Evolutionary conservation across 768 basidiomycete species (phyloP), one percentile per base, ranked within the genome.

Genomic region (Mycena rebaudengoi): DNA sequence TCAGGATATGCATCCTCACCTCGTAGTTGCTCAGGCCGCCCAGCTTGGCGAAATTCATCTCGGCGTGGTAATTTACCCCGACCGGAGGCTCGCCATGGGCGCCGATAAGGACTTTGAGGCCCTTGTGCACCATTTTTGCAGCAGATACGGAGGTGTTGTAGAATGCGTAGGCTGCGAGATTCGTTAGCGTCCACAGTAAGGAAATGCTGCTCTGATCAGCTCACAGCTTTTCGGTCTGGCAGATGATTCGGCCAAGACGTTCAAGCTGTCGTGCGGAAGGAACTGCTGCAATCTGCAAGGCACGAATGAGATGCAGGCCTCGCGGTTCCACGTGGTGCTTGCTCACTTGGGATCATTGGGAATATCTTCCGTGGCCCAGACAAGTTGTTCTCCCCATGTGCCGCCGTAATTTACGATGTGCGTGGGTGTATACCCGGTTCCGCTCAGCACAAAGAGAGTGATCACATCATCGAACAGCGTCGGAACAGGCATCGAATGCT

Each of bases 371-470:
- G 72, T 80, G 4, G 89, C 88, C 90, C 91, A 92, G 13, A 92
- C 80, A 56, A 81, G 75, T 65, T 92, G 85, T 65, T 92, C 91
- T 4, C 91, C 91, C 72, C 74, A 83, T 2, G 79, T 80, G 20
- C 91, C 91, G n/a, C 91, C 91, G 70, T 92, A 92, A 70, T 91
- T 88, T 23, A 92, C 91, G 30, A 91, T 76, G 65, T 92, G 91
- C 0, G 91, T 92, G 3, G 91, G 91, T 0, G 91, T 91, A 26
- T 84, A 79, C 14, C 87, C 90, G 13, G 91, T 91, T 4, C 91
- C 91, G 69, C 90, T 92, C 70, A 79, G 56, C 4, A 86, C 85
- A 69, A 81, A 92, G 13, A 92, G 77, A 0, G 79, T 88, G 25
- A 88, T 69, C 48, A 92, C 78, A 65, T 91, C 91, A 21, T 91